Conservation (phyloP, 441 rosid species). For the Heliophila coronopifolia region DNA sequence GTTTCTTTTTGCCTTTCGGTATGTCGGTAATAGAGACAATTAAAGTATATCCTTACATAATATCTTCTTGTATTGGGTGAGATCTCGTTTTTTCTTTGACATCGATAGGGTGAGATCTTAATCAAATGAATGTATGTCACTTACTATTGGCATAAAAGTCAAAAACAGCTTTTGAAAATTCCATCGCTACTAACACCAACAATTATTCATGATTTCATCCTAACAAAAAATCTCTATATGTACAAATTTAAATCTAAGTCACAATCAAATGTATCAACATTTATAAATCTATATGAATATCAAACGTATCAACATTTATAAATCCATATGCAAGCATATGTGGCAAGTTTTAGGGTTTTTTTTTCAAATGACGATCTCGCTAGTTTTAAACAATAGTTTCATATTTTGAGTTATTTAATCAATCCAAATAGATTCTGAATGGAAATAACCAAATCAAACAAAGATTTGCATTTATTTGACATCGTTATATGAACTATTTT, state of each 20-base stretch:
- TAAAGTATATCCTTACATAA: too few species aligned
- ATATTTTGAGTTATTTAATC: neutral
- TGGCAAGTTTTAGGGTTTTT: neutral
- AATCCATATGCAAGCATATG: neutral
- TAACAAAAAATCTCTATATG: too few species aligned
- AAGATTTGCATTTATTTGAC: neutral
- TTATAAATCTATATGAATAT: too few species aligned
- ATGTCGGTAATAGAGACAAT: conserved; percentile 28
- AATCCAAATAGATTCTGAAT: neutral
- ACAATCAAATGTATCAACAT: too few species aligned
- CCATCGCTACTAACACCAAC: neutral
- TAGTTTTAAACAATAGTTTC: neutral
- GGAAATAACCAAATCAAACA: neutral
- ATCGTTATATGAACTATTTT: too few species aligned
- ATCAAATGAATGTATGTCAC: neutral
- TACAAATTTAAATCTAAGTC: neutral
- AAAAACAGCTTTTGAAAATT: conserved; percentile 9
- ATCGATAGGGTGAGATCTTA: conserved; percentile 15
- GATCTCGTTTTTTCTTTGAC: too few species aligned
- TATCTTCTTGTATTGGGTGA: too few species aligned
- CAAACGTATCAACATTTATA: too few species aligned
- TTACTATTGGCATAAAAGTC: too few species aligned
- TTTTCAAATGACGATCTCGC: neutral
- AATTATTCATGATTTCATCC: too few species aligned
- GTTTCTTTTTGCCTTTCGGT: neutral